A percentile compares a stretch with the other conserved stretches of the same genome.
These are phyloP conservation scores for Podaxis sp. DNA, from an alignment of 768 basidiomycete genomes.

Conservation along the genomic window DNA sequence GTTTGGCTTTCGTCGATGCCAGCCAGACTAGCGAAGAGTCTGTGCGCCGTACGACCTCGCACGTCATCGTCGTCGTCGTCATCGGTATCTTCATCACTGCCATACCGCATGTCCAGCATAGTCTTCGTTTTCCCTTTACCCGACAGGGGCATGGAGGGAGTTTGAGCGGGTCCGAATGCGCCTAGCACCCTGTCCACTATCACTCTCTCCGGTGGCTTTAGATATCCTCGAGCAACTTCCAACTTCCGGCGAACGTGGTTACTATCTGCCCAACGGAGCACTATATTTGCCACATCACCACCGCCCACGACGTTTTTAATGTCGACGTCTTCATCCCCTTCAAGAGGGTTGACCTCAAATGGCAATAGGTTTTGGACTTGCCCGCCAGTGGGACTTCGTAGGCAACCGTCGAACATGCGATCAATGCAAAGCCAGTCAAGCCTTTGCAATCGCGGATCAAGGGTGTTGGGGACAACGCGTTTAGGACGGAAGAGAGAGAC, in stretches of 20 bases:
- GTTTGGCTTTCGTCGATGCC: slow-evolving; percentile 31
- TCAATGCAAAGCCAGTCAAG: slow-evolving; percentile 75
- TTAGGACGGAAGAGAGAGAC: slow-evolving; percentile 79
- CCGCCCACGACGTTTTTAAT: slow-evolving; percentile 66
- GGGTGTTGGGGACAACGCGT: slow-evolving; percentile 76
- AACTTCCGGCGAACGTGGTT: slow-evolving; percentile 40
- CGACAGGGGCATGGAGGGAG: neutral
- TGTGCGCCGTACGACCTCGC: slow-evolving; percentile 52
- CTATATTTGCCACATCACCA: slow-evolving; percentile 36
- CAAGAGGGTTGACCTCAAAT: slow-evolving; percentile 8
- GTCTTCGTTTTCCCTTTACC: slow-evolving; percentile 19
- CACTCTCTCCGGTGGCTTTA: slow-evolving; percentile 31
- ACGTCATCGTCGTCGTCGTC: slow-evolving; percentile 40
- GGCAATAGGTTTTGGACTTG: slow-evolving; percentile 5
- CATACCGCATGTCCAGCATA: slow-evolving; percentile 13
- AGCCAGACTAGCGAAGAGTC: slow-evolving; percentile 44
- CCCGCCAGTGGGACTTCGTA: slow-evolving; percentile 23
- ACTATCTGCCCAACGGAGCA: slow-evolving; percentile 51
- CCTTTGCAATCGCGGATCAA: slow-evolving; percentile 44
- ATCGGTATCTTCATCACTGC: slow-evolving; percentile 28
- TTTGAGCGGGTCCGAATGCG: neutral
- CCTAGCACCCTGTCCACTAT: slow-evolving; percentile 31
- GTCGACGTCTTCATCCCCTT: slow-evolving; percentile 41
- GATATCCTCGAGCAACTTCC: slow-evolving; percentile 37
- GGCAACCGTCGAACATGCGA: slow-evolving; percentile 57